Base-by-base conservation (phyloP, 202 grass and related monocot genomes). In the Carex arenaria region DNA sequence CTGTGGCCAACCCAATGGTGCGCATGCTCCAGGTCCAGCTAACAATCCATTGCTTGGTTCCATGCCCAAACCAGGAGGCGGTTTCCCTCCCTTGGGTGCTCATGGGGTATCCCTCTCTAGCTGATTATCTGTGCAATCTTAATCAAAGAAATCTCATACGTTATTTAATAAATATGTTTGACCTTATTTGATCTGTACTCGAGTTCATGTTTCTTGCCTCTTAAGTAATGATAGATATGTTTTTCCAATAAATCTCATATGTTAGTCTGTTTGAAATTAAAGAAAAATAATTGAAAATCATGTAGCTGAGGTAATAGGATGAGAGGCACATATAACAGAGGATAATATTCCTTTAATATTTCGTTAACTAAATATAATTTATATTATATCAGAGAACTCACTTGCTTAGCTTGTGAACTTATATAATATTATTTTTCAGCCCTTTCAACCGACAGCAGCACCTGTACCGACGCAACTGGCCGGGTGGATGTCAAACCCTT, bases 401-500 rank as follows among this genome's bases (percentile, higher is more conserved):
- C 55, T 80, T 72, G 32, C 51, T 84, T 61, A 80, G 54, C 66
- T 72, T 22, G 36, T 55, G 67, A 55, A 73, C 40, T 70, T 80
- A 10, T 26, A 74, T 30, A 30, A 84, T 79, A 75, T 30, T 89
- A 62, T 61, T 65, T 86, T 92, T 84, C 88, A 97, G 90, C 93
- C 95, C 72, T 98, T 98, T 85, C 95, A 98, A 85, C 86, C 95
- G 83, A 67, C 93, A 38, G 90, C 86, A 74, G 79, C 92, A 79
- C 90, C 95, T 40, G 93, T 98, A 28, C 92, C 95, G 8, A 59
- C 84, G 66, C 89, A 91, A 67, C 85, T 98, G 79, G 93, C 92
- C 53, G 95, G 95, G 17, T 98, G 95, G 95, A 98, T 98, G 95
- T 95, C 95, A 84, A 95, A 92, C 66, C 82, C 95, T 87, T 80